Base-by-base conservation (phyloP, 2,329 filamentous ascomycete genomes). In the Myriosclerotinia scirpicola region DNA sequence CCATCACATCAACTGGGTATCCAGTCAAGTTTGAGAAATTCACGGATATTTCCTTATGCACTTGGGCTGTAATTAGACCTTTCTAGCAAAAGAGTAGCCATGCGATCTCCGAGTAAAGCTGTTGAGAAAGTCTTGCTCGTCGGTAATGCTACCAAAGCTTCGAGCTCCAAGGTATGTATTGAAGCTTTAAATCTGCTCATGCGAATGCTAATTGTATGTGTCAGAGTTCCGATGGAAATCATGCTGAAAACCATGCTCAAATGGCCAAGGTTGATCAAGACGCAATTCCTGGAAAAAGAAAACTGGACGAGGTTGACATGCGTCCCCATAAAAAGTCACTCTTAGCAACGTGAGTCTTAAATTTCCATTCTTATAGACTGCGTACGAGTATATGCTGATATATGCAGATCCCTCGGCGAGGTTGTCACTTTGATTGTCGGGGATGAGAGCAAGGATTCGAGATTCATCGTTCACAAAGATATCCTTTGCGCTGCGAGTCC, bases 401-500 rank as follows among this genome's bases (percentile, higher is more conserved):
- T 17, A 53, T 53, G 22, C 5, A 61, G 58, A 5, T 61, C 30
- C 6, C 38, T 61, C n/a, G 30, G 20, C 15, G 30, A 61, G 26
- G 46, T 52, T 34, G 44, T 61, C 22, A 61, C 62, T 5, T 55
- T 72, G 4, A 42, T 60, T 30, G 68, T 69, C 8, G 71, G 69
- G 8, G 15, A 46, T 2, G 26, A 53, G 50, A 53, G 14, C 50
- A 53, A 53, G 14, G 50, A 30, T 30, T 53, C 52, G 1, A 42
- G n/a, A 38, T 40, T 69, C n/a, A 34, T 42, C 0, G 59, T 68
- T 11, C 67, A 70, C 50, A 64, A 69, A 60, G 60, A 67, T 3
- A 17, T 69, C 2, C 67, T 72, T 11, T 69, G 67, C 54, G 59
- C 67, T 2, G 53, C 59, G 5, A 70, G 67, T 26, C 46, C 42